Base-by-base conservation (phyloP, 805 yeast genomes). In the Vanderwaltozyma tropicalis region DNA sequence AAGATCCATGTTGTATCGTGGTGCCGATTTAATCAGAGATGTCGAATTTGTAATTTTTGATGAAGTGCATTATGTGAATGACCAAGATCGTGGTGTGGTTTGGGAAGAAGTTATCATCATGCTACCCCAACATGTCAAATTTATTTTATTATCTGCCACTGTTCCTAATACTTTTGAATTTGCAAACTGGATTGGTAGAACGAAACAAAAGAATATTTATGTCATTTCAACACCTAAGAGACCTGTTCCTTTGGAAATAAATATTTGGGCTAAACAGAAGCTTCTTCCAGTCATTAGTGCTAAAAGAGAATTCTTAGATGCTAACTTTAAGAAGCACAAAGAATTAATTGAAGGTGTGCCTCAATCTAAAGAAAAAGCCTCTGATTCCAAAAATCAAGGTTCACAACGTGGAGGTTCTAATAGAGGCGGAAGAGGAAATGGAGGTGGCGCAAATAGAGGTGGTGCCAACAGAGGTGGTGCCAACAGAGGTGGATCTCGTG, bases 31-130 rank as follows among this genome's bases (percentile, higher is more conserved):
- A 32, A 88, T 92, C 49, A 72, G 98, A 58, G 98, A 92, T 62
- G 96, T 92, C 17, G 98, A 89, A 54, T 92, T 88, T 67, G 96
- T 92, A 20, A 87, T 92, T 29, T 92, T 92, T 57, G 98, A 92
- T 64, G 98, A 92, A 57, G 98, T 92, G 1, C 98, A 92, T 62
- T 92, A 92, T 56, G 96, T 92, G 44, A 92, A 92, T 58, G 98
- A 92, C 63, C 80, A 85, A 41, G 95, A 86, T 52, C 77, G 98
- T 60, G 98, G 98, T 53, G 98, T 92, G 12, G 98, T 92, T 3
- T 92, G 98, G 98, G 98, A 92, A 64, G 98, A 92, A 62, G 96
- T 92, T 17, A 92, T 92, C 43, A 92, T 92, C 49, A 86, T 92
- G 95, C 67, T 92, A 25, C 98, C 98, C 0, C 96, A 88, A 46